phyloP scores from a whole-genome alignment of 805 yeast genomes.

The Teunomyces atbi region DNA sequence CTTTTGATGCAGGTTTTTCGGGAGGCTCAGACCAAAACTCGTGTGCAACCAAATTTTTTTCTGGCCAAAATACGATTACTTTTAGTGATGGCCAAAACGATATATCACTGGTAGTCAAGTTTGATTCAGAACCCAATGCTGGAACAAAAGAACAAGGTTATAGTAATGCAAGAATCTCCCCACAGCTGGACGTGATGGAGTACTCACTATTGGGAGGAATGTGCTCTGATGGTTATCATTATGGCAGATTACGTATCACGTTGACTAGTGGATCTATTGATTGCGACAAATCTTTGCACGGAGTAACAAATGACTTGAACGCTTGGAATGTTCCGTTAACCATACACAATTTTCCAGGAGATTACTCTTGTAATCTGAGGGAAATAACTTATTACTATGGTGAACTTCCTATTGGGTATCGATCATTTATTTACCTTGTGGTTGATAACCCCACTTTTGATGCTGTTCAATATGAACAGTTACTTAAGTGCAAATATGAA shows the following conservation, averaged over 20 bases:
- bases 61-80: slow-evolving; percentile 19
- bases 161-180: not conserved
- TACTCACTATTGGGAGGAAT: not conserved
- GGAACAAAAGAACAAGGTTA: not conserved
- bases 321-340: not conserved
- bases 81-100: slow-evolving; percentile 12
- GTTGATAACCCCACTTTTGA: not conserved
- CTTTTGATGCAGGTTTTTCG: slow-evolving; percentile 15
- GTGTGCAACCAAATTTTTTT: slow-evolving; percentile 14
- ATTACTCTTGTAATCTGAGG: not conserved
- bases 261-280: not conserved
- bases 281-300: not conserved
- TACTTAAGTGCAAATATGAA: not conserved
- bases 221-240: not conserved
- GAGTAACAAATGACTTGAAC: not conserved
- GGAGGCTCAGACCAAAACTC: slow-evolving; percentile 11
- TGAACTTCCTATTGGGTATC: not conserved
- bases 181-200: not conserved
- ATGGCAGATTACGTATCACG: not conserved
- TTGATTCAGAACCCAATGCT: not conserved
- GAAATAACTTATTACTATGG: not conserved
- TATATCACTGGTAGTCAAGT: not conserved
- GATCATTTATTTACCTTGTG: not conserved
- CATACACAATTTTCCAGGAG: not conserved
- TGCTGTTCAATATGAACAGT: not conserved